Base-by-base conservation (phyloP, 2,329 filamentous ascomycete species). In the Diaporthe aspalathi region DNA sequence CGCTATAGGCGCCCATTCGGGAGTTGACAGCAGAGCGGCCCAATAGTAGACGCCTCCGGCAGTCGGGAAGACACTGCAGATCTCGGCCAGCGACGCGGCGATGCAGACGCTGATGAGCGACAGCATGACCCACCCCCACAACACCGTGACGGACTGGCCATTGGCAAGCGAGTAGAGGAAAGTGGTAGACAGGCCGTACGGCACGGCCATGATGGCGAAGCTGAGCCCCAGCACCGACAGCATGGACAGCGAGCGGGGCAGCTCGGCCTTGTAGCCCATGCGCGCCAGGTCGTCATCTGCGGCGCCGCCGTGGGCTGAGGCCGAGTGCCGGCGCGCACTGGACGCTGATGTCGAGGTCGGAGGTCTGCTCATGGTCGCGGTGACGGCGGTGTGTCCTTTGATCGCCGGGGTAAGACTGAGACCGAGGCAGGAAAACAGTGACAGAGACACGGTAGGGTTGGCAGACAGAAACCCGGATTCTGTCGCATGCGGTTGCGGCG, bases 201-300 rank as follows among this genome's bases (percentile, higher is more conserved):
- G 90, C 14, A 90, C 90, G 14, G 91, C 91, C 90, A 93, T 93
- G 79, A 94, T 93, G 66, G 91, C 91, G 77, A 93, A 93, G 54
- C 90, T 92, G 74, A 82, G 75, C 65, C 91, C 91, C 54, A 93
- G 83, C 35, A 93, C 89, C 76, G 89, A 91, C 76, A 93, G 12
- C 72, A 93, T 93, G 78, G 88, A 90, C 74, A 93, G 79, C 75
- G 89, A 90, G 72, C 91, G 85, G 20, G 91, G 90, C 53, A 93
- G 78, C 78, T 93, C 91, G 67, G 86, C 84, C 80, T 88, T 88
- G 83, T 93, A 93, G 67, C 91, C 91, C 89, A 93, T 89, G 75
- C 85, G 86, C 72, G 87, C 89, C 76, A 92, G 84, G 67, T 88
- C 87, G 73, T 87, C 88, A 78, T 91, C 88, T 72, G 89, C 89